A percentile compares a stretch with the other conserved stretches of the same genome.
Conservation (phyloP, 2,329 filamentous ascomycete species). For the Penicillium occitanis region DNA sequence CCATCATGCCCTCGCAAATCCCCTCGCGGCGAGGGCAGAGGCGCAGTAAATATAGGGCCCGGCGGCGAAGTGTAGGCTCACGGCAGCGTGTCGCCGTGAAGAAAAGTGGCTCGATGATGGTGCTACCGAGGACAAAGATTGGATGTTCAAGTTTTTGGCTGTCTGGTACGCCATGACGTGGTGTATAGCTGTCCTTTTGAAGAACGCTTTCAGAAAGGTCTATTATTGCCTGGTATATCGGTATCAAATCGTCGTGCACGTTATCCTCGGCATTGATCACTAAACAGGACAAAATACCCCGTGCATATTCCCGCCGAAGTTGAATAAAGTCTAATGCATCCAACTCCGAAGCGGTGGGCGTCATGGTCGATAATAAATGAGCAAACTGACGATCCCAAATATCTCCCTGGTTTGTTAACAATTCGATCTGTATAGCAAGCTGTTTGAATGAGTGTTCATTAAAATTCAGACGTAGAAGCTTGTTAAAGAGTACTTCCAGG, state of each 20-base stretch:
- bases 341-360: neutral
- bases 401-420: neutral
- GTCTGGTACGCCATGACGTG: neutral
- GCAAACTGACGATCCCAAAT: slow-evolving; percentile 16
- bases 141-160: slow-evolving; percentile 3
- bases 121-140: slow-evolving; percentile 15
- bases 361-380: neutral
- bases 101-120: slow-evolving; percentile 12
- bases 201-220: neutral
- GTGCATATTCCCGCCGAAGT: slow-evolving; percentile 7
- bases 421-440: neutral
- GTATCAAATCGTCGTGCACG: neutral
- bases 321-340: slow-evolving; percentile 9
- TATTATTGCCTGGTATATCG: slow-evolving; percentile 10
- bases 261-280: neutral
- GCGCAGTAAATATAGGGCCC: slow-evolving; percentile 9
- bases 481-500: slow-evolving; percentile 16
- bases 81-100: slow-evolving; percentile 9
- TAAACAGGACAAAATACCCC: neutral
- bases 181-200: neutral
- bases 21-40: slow-evolving; percentile 19
- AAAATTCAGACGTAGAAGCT: slow-evolving; percentile 1
- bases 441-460: neutral
- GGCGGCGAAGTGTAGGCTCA: slow-evolving; percentile 18
- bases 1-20: slow-evolving; percentile 19